phyloP scores from a whole-genome alignment of 78 protist genomes.

The Bigelowiella natans region DNA sequence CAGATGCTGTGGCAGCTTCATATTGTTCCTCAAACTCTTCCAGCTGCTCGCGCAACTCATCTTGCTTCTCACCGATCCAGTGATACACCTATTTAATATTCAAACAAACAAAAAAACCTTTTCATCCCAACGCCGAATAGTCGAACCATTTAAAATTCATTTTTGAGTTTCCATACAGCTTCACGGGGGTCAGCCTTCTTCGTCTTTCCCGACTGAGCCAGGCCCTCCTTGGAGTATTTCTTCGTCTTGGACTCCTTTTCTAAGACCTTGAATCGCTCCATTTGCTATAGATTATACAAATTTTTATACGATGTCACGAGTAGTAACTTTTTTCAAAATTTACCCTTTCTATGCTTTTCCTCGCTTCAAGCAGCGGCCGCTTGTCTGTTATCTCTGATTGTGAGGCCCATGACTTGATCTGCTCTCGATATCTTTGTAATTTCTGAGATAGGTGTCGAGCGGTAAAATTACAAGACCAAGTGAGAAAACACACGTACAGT shows the following conservation, averaged over 20 bases:
- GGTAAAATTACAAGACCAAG: too few relatives aligned
- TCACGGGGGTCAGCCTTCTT: neutral
- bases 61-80: neutral
- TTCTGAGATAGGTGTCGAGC: too few relatives aligned
- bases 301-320: neutral
- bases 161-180: neutral
- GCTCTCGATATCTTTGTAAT: neutral
- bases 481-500: too few relatives aligned
- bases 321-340: too few relatives aligned
- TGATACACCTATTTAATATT: neutral
- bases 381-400: neutral
- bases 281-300: neutral
- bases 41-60: neutral
- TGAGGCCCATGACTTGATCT: neutral
- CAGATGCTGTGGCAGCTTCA: neutral
- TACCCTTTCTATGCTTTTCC: neutral
- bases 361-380: neutral
- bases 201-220: neutral
- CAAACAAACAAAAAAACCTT: neutral
- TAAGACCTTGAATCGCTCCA: neutral
- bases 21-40: neutral
- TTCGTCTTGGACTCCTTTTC: neutral
- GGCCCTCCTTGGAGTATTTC: neutral
- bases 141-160: too few relatives aligned
- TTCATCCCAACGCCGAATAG: neutral